Base-by-base conservation (phyloP, 257 asterid species). In the Hygrophila difformis region DNA sequence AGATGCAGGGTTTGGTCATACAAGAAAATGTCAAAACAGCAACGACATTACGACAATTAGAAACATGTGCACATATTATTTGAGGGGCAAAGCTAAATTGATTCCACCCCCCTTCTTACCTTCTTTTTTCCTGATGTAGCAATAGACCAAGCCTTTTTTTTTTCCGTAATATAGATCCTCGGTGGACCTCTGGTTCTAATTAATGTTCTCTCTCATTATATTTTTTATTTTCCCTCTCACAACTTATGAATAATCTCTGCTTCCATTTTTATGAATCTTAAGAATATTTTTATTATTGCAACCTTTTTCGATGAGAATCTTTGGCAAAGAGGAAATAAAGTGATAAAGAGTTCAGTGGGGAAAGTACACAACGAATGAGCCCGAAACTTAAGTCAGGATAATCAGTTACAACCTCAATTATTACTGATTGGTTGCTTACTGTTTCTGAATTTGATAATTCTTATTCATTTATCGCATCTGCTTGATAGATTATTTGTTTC, bases 231-330 rank as follows among this genome's bases (percentile, higher is more conserved):
- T 35, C 22, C 22, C 10, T 14, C 39, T 29, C 16, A 15, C 36
- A 52, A 19, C 26, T 23, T 26, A 46, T 51, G 31, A 40, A 21
- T n/a, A n/a, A n/a, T n/a, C n/a, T n/a, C n/a, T n/a, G n/a, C n/a
- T n/a, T n/a, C n/a, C n/a, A n/a, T n/a, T n/a, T n/a, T n/a, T n/a
- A n/a, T n/a, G n/a, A n/a, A n/a, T n/a, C n/a, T n/a, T n/a, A n/a
- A 22, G 24, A 55, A 22, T 21, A 11, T 12, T 31, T 29, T 12
- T 37, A 35, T 11, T 20, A 28, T 14, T 15, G 40, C 20, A 26
- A 13, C 34, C 36, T 39, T 31, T 15, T 18, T 8, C 52, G 33
- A 6, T 20, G 39, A 7, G 10, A 4, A 13, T 8, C 2, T 29
- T 16, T 23, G 3, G 18, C 14, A 11, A 2, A 37, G 26, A 21